Conservation (phyloP, 23 red algal genomes). For the Porphyridium purpureum region DNA sequence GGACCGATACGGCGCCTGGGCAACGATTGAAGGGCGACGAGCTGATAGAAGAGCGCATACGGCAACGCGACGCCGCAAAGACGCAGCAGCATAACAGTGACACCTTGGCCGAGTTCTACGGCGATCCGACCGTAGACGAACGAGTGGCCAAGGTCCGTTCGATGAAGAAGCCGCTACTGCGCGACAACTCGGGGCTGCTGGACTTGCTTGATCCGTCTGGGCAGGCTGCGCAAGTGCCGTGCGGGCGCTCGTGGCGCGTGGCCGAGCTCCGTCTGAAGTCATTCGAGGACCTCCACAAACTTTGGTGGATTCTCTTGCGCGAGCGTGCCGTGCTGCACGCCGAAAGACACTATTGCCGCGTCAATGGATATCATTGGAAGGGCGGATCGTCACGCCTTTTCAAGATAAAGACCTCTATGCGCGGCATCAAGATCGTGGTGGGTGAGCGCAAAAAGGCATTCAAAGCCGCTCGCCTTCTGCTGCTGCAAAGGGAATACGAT, state of each 20-base stretch:
- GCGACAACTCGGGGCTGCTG: constrained; percentile 26
- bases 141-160: no score
- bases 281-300: constrained; percentile 76
- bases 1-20: no score
- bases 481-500: no score
- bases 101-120: no score
- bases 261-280: constrained; percentile 91
- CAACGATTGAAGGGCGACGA: no score
- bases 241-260: constrained; percentile 65
- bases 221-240: constrained; percentile 17
- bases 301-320: constrained; percentile 87
- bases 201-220: constrained; percentile 41
- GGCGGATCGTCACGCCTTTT: constrained; percentile 35
- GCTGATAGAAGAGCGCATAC: no score
- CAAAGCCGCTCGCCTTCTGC: no score
- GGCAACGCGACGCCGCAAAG: no score
- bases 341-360: constrained; percentile 67
- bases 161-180: no score
- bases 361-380: constrained; percentile 41
- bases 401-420: constrained; percentile 58
- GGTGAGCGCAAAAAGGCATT: constrained; percentile 33
- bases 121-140: no score
- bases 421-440: constrained; percentile 43
- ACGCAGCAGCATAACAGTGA: no score
- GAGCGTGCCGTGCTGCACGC: constrained; percentile 65